A percentile compares a stretch with the other conserved stretches of the same genome.
Evolutionary conservation across 2,329 filamentous ascomycete species (phyloP).

Genomic region (Aspergillus luchuensis): DNA sequence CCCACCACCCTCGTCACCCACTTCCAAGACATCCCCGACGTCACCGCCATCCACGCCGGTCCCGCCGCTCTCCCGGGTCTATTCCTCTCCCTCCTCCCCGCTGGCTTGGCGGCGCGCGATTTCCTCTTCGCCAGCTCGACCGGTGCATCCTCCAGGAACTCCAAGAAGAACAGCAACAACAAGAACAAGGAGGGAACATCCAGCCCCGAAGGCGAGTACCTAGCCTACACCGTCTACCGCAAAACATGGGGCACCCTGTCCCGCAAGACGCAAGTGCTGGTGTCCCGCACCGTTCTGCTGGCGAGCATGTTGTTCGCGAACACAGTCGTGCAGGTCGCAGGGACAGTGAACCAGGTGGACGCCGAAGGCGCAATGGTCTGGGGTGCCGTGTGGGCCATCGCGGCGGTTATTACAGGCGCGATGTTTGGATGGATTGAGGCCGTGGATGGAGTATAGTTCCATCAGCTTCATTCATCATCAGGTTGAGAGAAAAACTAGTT

Average conservation of each 20-base stretch:
- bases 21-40: slow-evolving; percentile 70
- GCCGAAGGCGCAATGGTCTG: slow-evolving; percentile 70
- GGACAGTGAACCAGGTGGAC: slow-evolving; percentile 71
- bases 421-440: slow-evolving; percentile 45
- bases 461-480: not conserved
- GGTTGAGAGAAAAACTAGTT: not conserved
- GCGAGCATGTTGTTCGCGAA: slow-evolving; percentile 51
- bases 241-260: slow-evolving; percentile 64
- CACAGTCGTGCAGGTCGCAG: slow-evolving; percentile 64
- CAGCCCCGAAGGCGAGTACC: slow-evolving; percentile 68
- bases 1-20: slow-evolving; percentile 71
- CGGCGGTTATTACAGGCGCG: slow-evolving; percentile 31
- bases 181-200: slow-evolving; percentile 45
- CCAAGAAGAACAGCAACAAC: slow-evolving; percentile 49
- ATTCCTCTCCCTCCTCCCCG: slow-evolving; percentile 60
- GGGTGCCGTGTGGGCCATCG: slow-evolving; percentile 72
- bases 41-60: slow-evolving; percentile 68
- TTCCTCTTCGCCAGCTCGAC: slow-evolving; percentile 71
- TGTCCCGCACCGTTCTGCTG: slow-evolving; percentile 62
- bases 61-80: slow-evolving; percentile 53
- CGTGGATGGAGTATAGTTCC: slow-evolving; percentile 37
- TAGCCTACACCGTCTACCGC: slow-evolving; percentile 65
- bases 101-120: slow-evolving; percentile 70
- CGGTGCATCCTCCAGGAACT: slow-evolving; percentile 37
- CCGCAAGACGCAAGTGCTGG: slow-evolving; percentile 62